A percentile compares a stretch with the other conserved stretches of the same genome.
These are phyloP conservation scores for Xanthoceras sorbifolium DNA, from an alignment of 345 rosid species.

Conservation along the genomic window DNA sequence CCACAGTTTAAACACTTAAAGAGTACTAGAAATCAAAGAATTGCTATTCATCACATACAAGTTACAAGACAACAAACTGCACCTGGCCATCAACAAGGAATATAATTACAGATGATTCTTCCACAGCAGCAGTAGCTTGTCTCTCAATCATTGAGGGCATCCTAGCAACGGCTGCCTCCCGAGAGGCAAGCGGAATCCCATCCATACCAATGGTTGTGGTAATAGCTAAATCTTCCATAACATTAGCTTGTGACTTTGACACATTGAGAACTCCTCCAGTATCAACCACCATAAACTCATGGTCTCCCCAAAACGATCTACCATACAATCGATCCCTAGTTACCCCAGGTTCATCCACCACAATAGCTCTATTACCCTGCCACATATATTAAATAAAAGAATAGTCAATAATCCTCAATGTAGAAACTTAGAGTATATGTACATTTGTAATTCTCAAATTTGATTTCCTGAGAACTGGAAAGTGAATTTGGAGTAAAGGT, in stretches of 20 bases:
- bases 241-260: conserved; percentile 69
- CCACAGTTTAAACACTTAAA: neutral
- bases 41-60: neutral
- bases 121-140: conserved; percentile 93
- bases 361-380: conserved; percentile 87
- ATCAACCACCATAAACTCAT: conserved; percentile 86
- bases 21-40: neutral
- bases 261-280: conserved; percentile 92
- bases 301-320: conserved; percentile 82
- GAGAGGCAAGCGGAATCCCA: conserved; percentile 74
- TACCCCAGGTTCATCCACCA: conserved; percentile 97
- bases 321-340: conserved; percentile 96
- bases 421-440: neutral
- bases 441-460: neutral
- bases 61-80: conserved; percentile 6
- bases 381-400: conserved; percentile 7
- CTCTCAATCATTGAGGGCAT: conserved; percentile 98
- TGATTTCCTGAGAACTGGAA: neutral
- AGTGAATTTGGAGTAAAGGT: neutral
- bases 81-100: conserved; percentile 98
- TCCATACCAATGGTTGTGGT: conserved; percentile 92
- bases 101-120: conserved; percentile 74
- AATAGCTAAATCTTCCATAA: conserved; percentile 79
- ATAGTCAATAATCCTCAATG: neutral
- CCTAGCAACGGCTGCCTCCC: conserved; percentile 93